These are phyloP conservation scores for Darksidea phi DNA, from an alignment of 495 filamentous ascomycete genomes.

Conservation along the genomic window DNA sequence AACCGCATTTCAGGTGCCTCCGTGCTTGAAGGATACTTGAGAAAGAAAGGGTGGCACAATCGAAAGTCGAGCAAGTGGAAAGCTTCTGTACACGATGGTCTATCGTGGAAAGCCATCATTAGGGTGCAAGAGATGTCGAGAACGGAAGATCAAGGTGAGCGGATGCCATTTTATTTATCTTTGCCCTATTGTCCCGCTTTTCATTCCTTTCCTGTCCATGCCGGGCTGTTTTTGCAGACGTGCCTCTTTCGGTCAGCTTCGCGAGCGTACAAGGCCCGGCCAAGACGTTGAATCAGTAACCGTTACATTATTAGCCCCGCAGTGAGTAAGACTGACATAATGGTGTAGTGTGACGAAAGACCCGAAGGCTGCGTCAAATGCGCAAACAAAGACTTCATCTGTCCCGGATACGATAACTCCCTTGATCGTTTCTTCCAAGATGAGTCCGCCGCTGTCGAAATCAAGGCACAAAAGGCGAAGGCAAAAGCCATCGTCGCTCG, in stretches of 20 bases:
- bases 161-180: not conserved
- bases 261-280: constrained; percentile 2
- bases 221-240: not conserved
- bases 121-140: constrained; percentile 25
- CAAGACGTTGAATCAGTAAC: not conserved
- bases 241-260: not conserved
- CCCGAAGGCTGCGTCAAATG: constrained; percentile 28
- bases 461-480: constrained; percentile 20
- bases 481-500: constrained; percentile 22
- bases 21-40: not conserved
- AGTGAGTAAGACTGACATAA: too few species aligned
- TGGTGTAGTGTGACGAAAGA: constrained; percentile 28
- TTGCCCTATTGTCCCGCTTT: not conserved
- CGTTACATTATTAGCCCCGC: not conserved
- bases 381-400: constrained; percentile 10
- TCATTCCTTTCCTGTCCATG: not conserved
- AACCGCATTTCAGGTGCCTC: not conserved
- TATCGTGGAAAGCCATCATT: constrained; percentile 31
- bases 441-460: constrained; percentile 16
- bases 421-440: constrained; percentile 30
- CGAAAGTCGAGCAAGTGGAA: not conserved
- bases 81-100: constrained; percentile 18
- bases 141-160: constrained; percentile 30
- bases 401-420: constrained; percentile 24
- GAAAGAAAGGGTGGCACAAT: not conserved